Percentiles rank a stretch among this genome's conserved stretches.
phyloP scores from a whole-genome alignment of 495 filamentous ascomycete species.

The Penicillium bovifimosum region DNA sequence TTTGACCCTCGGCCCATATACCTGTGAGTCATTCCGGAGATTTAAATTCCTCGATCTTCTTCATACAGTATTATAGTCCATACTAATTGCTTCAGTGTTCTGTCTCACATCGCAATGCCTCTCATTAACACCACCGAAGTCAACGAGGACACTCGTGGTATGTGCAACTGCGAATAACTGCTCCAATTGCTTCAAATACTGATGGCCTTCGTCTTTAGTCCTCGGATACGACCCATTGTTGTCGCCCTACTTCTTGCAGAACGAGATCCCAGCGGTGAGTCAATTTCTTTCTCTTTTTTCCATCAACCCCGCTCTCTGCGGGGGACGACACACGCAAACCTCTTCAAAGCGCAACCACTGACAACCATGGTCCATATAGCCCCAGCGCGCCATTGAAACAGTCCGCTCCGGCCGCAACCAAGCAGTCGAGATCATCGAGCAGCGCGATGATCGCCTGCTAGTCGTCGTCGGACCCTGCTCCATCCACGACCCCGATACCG shows the following conservation, averaged over 20 bases:
- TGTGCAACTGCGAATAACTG: constrained; percentile 6
- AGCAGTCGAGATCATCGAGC: constrained; percentile 76
- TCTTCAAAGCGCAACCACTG: constrained; percentile 2
- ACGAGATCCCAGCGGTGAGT: constrained; percentile 78
- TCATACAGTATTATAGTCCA: not conserved
- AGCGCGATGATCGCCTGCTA: constrained; percentile 76
- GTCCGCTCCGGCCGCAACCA: constrained; percentile 80
- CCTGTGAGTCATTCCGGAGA: constrained; percentile 2
- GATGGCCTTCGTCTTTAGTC: constrained; percentile 48
- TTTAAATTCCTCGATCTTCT: not conserved
- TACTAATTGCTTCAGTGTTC: not conserved
- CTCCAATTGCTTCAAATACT: not conserved
- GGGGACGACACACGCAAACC: not conserved
- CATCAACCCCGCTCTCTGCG: constrained; percentile 7
- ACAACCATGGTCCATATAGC: constrained; percentile 27
- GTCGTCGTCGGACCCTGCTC: constrained; percentile 96
- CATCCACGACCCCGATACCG: constrained; percentile 86
- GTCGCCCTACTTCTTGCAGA: constrained; percentile 78
- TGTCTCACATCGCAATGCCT: constrained; percentile 35
- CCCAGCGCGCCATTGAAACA: constrained; percentile 50
- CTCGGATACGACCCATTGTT: constrained; percentile 93
- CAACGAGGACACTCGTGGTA: constrained; percentile 52
- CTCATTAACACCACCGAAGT: constrained; percentile 43
- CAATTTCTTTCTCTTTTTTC: constrained; percentile 22
- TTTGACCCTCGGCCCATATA: not conserved